Evolutionary conservation across 352 stramenopile genomes (phyloP), one percentile per base, ranked within the genome.

Genomic region (Peronospora farinosa): DNA sequence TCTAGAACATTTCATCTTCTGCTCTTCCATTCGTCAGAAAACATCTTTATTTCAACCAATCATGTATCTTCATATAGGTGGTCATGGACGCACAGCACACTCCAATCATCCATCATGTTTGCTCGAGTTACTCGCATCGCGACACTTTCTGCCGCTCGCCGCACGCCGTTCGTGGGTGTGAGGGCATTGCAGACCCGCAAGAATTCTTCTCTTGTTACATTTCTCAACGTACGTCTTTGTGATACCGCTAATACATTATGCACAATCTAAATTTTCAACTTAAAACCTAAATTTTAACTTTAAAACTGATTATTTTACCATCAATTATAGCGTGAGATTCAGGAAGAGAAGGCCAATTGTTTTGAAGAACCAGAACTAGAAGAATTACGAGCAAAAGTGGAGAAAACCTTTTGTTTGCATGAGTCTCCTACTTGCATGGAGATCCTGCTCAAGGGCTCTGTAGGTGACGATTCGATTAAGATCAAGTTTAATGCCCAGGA

Each of bases 311-410:
- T 55, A 12, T 32, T 47, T 36, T 49, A 13, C 5, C 17, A 15
- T 9, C 15, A 39, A 31, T 16, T 64, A 7, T 40, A 86, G 75
- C 81, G 81, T 17, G 81, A 92, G 64, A 65, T 90, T 21, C 60
- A 74, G 17, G 78, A 92, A 50, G 78, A 90, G 59, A 92, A 90
- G 68, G 78, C 69, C 59, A 92, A 92, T 68, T 86, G 72, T 67
- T 86, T 88, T 46, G 78, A 88, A 32, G 71, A 72, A 36, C 62
- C 81, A 17, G 76, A 87, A 53, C 67, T 92, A 40, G 75, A 86
- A 54, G 53, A 73, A 40, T 68, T 92, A 40, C 81, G 80, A 25
- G 56, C 66, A 28, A 78, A 86, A 60, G 68, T 92, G 46, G 66
- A 76, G 48, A 60, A 81, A 50, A 64, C 83, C 7, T 92, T 92